Conservation (phyloP, 106 monocot species). For the Dendrobium officinale region DNA sequence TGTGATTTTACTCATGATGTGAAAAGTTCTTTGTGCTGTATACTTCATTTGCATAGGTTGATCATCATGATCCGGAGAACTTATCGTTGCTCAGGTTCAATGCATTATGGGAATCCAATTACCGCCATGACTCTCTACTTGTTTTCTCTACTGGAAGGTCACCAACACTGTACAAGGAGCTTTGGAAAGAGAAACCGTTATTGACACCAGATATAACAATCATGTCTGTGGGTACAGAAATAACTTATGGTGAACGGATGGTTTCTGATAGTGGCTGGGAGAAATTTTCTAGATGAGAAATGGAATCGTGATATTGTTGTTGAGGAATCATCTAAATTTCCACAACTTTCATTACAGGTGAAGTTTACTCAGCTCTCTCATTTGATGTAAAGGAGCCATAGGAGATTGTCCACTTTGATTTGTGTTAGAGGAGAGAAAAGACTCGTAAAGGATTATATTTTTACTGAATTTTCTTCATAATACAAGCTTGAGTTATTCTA, state of each 20-base stretch:
- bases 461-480: no score
- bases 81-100: conserved; percentile 64
- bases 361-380: no score
- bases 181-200: conserved; percentile 49
- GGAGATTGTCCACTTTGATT: not conserved
- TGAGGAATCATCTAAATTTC: conserved; percentile 55
- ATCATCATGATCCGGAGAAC: conserved; percentile 61
- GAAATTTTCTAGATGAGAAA: conserved; percentile 30
- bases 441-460: no score
- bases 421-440: not conserved
- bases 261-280: conserved; percentile 64
- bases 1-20: not conserved
- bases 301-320: conserved; percentile 59
- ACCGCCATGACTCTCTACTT: conserved; percentile 41
- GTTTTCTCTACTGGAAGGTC: conserved; percentile 77
- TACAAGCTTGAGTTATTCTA: no score
- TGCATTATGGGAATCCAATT: conserved; percentile 67
- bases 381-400: not conserved
- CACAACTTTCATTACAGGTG: conserved; percentile 52
- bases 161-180: conserved; percentile 42
- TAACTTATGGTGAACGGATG: conserved; percentile 61
- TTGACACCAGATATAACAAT: conserved; percentile 69
- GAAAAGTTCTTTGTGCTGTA: not conserved
- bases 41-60: conserved; percentile 34
- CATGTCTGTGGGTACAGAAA: conserved; percentile 72